These are phyloP conservation scores for Kodamaea arcana DNA, from an alignment of 1,139 yeast genomes.

Conservation along the genomic window DNA sequence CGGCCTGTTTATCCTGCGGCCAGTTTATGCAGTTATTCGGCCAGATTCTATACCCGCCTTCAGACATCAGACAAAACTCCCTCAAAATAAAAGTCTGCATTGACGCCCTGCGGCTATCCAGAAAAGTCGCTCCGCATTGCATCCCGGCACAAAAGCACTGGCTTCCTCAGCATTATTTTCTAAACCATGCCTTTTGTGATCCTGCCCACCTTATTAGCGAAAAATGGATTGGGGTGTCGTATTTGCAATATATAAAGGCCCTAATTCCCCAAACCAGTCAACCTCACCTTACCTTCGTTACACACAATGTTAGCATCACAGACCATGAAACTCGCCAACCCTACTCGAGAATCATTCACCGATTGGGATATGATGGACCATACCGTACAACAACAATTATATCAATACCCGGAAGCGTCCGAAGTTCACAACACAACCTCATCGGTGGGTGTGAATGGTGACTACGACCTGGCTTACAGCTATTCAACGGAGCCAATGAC, in stretches of 20 bases:
- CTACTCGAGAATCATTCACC: neutral
- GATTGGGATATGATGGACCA: neutral
- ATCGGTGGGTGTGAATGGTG: conserved; percentile 9
- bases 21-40: too few relatives aligned
- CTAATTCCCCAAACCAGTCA: neutral
- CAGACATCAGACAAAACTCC: too few relatives aligned
- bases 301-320: neutral
- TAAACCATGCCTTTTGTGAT: too few relatives aligned
- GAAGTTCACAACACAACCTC: neutral
- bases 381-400: conserved; percentile 4
- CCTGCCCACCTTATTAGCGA: neutral
- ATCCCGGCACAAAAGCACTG: too few relatives aligned
- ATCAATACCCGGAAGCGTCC: conserved; percentile 8
- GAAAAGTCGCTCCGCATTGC: too few relatives aligned
- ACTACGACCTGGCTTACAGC: conserved; percentile 11
- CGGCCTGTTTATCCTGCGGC: too few relatives aligned
- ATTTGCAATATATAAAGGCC: neutral
- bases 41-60: too few relatives aligned
- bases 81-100: too few relatives aligned
- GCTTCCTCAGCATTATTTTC: too few relatives aligned
- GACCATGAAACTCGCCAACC: neutral
- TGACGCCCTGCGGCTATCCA: too few relatives aligned
- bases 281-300: neutral
- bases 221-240: neutral
- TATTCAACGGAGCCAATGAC: conserved; percentile 8